Evolutionary conservation across 352 stramenopile species (phyloP).

Genomic region (Pythium myriotylum): DNA sequence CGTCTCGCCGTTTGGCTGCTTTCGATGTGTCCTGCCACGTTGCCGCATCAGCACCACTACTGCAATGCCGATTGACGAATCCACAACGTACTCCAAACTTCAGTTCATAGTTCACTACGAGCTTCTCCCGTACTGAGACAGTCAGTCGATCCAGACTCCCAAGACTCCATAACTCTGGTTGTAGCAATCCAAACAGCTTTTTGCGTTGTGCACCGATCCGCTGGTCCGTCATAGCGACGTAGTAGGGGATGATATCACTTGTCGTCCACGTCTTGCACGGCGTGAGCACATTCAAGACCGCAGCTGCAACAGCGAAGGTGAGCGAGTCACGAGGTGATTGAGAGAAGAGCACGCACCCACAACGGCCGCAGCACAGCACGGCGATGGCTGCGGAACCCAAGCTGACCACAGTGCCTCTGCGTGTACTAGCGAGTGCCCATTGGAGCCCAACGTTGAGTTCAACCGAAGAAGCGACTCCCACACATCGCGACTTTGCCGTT

Average conservation of each 20-base stretch:
- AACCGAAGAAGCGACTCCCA: too few relatives aligned
- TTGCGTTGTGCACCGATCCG: slow-evolving; percentile 21
- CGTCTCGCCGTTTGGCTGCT: slow-evolving; percentile 11
- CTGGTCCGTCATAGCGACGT: slow-evolving; percentile 29
- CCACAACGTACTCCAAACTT: slow-evolving; percentile 9
- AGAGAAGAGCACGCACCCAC: slow-evolving; percentile 28
- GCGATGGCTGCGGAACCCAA: slow-evolving; percentile 65
- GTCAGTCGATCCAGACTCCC: slow-evolving; percentile 27
- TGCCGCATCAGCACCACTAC: not conserved
- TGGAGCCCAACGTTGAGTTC: too few relatives aligned
- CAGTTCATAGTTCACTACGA: slow-evolving; percentile 3
- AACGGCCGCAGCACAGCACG: slow-evolving; percentile 65
- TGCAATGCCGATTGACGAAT: not conserved
- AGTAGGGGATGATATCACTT: slow-evolving; percentile 30
- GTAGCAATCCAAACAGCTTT: slow-evolving; percentile 16
- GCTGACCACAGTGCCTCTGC: slow-evolving; percentile 24
- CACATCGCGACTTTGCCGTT: too few relatives aligned
- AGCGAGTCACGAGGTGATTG: not conserved
- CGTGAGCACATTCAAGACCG: slow-evolving; percentile 51
- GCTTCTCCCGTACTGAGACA: slow-evolving; percentile 8
- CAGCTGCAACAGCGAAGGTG: slow-evolving; percentile 28
- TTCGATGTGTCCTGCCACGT: slow-evolving; percentile 20
- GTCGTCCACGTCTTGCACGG: slow-evolving; percentile 21
- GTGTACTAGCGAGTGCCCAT: too few relatives aligned
- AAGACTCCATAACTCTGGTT: not conserved